These are phyloP conservation scores for Hypoxylon sp. DNA, from an alignment of 2,329 filamentous ascomycete genomes.

Conservation along the genomic window DNA sequence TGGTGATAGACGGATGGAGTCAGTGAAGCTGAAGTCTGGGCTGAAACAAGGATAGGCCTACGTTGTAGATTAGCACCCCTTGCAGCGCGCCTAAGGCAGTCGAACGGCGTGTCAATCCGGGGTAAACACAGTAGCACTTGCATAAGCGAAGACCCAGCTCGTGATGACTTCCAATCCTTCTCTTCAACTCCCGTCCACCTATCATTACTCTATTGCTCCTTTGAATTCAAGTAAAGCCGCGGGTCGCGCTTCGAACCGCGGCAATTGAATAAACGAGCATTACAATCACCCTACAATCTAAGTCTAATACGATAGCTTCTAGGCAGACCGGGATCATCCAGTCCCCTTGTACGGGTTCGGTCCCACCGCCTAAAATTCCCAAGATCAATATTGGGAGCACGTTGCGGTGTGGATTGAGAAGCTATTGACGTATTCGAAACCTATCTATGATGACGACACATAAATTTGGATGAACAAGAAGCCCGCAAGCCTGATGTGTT, in stretches of 20 bases:
- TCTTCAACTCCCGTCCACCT: not conserved
- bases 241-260: not conserved
- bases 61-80: constrained; percentile 15
- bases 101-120: constrained; percentile 32
- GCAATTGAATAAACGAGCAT: not conserved
- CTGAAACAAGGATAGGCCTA: constrained; percentile 15
- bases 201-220: not conserved
- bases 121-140: constrained; percentile 32
- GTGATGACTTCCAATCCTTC: constrained; percentile 16
- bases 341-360: constrained; percentile 7
- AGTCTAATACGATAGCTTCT: not conserved
- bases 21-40: constrained; percentile 6
- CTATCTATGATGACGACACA: not conserved
- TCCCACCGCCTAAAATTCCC: not conserved
- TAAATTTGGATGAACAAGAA: not conserved
- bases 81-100: constrained; percentile 20
- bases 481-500: not conserved
- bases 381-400: not conserved
- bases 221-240: not conserved
- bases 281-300: not conserved
- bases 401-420: not conserved
- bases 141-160: constrained; percentile 36
- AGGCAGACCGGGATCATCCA: constrained; percentile 4
- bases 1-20: constrained; percentile 9
- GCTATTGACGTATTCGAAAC: not conserved